phyloP scores from a whole-genome alignment of 208 protist species.

The Acanthamoeba quina region DNA sequence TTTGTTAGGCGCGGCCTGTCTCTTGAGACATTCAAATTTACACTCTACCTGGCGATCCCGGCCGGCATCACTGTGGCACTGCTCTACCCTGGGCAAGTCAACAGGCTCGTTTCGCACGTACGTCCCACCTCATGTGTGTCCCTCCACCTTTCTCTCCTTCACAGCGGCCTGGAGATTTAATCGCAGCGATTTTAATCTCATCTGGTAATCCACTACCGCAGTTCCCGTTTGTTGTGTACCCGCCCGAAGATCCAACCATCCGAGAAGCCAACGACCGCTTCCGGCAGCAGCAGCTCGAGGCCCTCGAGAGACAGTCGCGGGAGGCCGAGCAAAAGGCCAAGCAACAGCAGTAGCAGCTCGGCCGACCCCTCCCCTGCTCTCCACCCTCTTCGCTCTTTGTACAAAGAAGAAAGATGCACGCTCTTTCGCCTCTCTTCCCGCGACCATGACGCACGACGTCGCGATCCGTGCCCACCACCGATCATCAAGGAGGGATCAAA shows the following conservation, averaged over 20 bases:
- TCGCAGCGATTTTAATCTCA: neutral
- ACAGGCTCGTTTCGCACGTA: neutral
- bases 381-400: neutral
- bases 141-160: neutral
- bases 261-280: neutral
- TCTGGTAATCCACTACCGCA: neutral
- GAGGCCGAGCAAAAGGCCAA: neutral
- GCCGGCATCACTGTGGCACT: neutral
- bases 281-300: constrained; percentile 3
- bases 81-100: neutral
- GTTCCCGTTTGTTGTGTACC: constrained; percentile 34
- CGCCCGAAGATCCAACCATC: constrained; percentile 12
- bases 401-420: neutral
- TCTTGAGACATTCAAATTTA: constrained; percentile 23
- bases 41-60: neutral
- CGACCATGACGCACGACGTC: too few relatives aligned
- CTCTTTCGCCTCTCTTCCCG: too few relatives aligned
- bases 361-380: neutral
- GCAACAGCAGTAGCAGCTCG: neutral
- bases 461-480: too few relatives aligned
- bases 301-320: neutral
- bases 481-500: too few relatives aligned
- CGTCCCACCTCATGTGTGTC: neutral
- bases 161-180: neutral
- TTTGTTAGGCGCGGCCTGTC: constrained; percentile 20